These are phyloP conservation scores for Cadophora malorum DNA, from an alignment of 2,329 filamentous ascomycete genomes.

Conservation along the genomic window DNA sequence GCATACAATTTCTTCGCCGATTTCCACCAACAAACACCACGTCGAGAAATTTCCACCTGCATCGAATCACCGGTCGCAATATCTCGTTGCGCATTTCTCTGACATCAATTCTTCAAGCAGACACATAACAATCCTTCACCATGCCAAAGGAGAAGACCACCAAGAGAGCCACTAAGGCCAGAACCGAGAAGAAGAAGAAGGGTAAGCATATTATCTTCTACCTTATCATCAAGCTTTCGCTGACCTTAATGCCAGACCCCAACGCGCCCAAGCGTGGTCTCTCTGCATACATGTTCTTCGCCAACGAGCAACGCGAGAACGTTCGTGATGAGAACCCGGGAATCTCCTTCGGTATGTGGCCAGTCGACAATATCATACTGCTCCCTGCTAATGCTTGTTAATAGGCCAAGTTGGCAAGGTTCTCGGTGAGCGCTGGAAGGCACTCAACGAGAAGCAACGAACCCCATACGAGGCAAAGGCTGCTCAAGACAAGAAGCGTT, in stretches of 20 bases:
- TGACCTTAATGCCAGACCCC: constrained; percentile 68
- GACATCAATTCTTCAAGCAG: constrained; percentile 35
- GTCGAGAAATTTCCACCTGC: constrained; percentile 21
- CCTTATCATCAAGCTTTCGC: constrained; percentile 21
- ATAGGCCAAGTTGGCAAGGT: constrained; percentile 95
- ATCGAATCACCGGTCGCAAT: constrained; percentile 28
- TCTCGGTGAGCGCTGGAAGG: constrained; percentile 99
- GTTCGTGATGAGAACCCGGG: constrained; percentile 98
- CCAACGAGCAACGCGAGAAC: constrained; percentile 98
- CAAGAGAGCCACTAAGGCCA: constrained; percentile 65
- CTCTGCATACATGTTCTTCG: constrained; percentile 99
- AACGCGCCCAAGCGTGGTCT: constrained; percentile 99
- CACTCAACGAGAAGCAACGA: constrained; percentile 89
- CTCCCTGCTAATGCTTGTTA: constrained; percentile 28
- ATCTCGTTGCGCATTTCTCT: constrained; percentile 25
- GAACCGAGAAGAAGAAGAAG: constrained; percentile 74
- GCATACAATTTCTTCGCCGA: constrained; percentile 21
- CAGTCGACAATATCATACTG: neutral
- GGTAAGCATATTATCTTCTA: constrained; percentile 52
- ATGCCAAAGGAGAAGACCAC: constrained; percentile 74
- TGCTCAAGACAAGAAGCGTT: constrained; percentile 96
- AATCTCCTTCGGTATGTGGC: constrained; percentile 83
- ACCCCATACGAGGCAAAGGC: constrained; percentile 96
- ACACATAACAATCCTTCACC: constrained; percentile 43
- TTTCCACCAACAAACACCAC: constrained; percentile 29